Evolutionary conservation across 2,329 filamentous ascomycete genomes (phyloP).

Genomic region (Aspergillus cejpii): DNA sequence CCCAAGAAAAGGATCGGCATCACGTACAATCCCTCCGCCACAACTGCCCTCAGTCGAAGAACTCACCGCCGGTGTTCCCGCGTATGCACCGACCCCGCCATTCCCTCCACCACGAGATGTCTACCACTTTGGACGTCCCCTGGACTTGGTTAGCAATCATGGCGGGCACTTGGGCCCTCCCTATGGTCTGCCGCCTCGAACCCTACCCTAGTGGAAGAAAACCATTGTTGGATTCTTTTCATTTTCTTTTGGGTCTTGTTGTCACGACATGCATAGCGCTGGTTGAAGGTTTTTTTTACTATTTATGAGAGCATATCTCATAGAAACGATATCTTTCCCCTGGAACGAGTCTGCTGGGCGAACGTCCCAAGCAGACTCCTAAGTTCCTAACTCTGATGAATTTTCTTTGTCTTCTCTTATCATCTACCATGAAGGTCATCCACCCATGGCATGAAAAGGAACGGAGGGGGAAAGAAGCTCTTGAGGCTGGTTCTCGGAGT

Average conservation of each 20-base stretch:
- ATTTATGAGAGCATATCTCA: conserved; percentile 27
- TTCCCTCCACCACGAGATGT: conserved; percentile 31
- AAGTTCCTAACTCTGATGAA: conserved; percentile 1
- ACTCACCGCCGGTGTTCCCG: conserved; percentile 43
- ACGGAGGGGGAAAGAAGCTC: conserved; percentile 5
- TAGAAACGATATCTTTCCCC: conserved; percentile 15
- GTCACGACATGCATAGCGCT: conserved; percentile 38
- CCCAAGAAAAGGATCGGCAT: conserved; percentile 36
- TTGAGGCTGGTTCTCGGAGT: conserved; percentile 30
- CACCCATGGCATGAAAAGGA: conserved; percentile 3
- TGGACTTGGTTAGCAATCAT: conserved; percentile 28
- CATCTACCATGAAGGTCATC: conserved; percentile 11
- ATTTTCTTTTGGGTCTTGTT: conserved; percentile 15
- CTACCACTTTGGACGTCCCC: conserved; percentile 29
- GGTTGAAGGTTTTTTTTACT: conserved; percentile 31
- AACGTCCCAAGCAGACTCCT: not conserved
- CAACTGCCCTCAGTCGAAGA: conserved; percentile 44
- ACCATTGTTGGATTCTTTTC: conserved; percentile 14
- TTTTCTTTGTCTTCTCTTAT: conserved; percentile 10
- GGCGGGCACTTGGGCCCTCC: conserved; percentile 28
- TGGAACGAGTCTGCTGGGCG: conserved; percentile 1
- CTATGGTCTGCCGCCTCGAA: conserved; percentile 32
- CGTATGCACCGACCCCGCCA: conserved; percentile 36
- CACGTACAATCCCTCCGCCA: conserved; percentile 31
- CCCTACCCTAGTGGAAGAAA: conserved; percentile 26